Percentiles rank a stretch among this genome's conserved stretches.
Conservation (phyloP, 345 rosid genomes). For the Mercurialis annua region DNA sequence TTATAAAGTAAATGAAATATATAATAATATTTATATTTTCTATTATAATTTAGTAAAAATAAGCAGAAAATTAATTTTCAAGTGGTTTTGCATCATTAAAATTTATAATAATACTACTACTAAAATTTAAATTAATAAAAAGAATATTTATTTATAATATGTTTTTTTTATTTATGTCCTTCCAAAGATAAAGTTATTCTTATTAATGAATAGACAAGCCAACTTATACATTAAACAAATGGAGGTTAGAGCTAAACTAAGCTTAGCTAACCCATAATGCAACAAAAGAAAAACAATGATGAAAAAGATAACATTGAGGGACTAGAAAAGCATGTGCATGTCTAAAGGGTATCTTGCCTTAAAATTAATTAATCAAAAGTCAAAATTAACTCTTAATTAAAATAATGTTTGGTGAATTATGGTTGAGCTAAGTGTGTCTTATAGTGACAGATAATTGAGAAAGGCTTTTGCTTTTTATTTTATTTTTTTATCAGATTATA, state of each 20-base stretch:
- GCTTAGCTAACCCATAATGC: not conserved
- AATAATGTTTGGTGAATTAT: slow-evolving; percentile 12
- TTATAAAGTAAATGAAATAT: no score
- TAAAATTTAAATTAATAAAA: no score
- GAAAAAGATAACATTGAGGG: not conserved
- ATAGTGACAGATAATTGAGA: not conserved
- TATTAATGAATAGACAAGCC: slow-evolving; percentile 15
- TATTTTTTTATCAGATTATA: slow-evolving; percentile 9
- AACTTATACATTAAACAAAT: not conserved
- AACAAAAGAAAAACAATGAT: slow-evolving; percentile 1
- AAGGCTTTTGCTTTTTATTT: not conserved
- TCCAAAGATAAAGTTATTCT: no score
- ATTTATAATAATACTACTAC: no score
- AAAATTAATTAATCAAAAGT: not conserved
- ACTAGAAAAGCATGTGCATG: slow-evolving; percentile 5
- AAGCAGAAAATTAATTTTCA: no score
- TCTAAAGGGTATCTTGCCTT: not conserved
- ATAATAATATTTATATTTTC: no score
- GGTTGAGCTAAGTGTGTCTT: not conserved
- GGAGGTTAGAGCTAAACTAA: not conserved
- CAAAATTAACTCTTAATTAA: slow-evolving; percentile 3
- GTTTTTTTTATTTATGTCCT: no score
- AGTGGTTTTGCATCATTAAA: no score
- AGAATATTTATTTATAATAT: no score
- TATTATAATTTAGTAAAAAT: no score